These are phyloP conservation scores for Fistulifera solaris DNA, from an alignment of 108 stramenopile genomes.

Conservation along the genomic window DNA sequence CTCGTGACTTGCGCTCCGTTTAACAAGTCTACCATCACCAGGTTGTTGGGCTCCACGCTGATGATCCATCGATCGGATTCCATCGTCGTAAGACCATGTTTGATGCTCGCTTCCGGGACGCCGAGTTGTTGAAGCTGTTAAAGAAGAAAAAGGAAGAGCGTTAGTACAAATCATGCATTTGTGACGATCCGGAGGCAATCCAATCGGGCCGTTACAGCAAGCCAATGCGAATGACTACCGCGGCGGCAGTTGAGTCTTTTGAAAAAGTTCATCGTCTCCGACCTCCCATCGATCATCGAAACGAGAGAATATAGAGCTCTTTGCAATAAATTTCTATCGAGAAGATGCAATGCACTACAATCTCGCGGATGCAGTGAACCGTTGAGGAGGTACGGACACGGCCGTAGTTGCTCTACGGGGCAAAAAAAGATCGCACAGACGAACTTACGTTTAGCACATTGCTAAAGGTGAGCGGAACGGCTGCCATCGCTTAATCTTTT, in stretches of 20 bases:
- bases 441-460: constrained; percentile 85
- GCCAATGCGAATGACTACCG: not conserved
- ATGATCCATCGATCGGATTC: constrained; percentile 91
- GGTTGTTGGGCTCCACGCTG: constrained; percentile 78
- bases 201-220: not conserved
- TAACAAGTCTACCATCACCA: constrained; percentile 90
- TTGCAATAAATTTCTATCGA: no score
- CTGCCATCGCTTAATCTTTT: constrained; percentile 27
- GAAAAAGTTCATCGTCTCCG: not conserved
- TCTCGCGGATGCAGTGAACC: not conserved
- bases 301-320: no score
- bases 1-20: constrained; percentile 86
- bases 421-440: constrained; percentile 1
- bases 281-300: no score
- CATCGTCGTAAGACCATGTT: constrained; percentile 89
- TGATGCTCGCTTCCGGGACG: constrained; percentile 82
- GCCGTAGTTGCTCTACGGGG: constrained; percentile 1
- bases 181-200: not conserved
- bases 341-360: not conserved
- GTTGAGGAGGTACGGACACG: not conserved
- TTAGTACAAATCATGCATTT: constrained; percentile 2
- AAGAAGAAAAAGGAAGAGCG: constrained; percentile 2
- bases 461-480: constrained; percentile 62
- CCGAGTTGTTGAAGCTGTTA: constrained; percentile 83
- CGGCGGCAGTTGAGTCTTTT: not conserved